Conservation (phyloP, 2,329 filamentous ascomycete species). For the Pseudopithomyces chartarum region DNA sequence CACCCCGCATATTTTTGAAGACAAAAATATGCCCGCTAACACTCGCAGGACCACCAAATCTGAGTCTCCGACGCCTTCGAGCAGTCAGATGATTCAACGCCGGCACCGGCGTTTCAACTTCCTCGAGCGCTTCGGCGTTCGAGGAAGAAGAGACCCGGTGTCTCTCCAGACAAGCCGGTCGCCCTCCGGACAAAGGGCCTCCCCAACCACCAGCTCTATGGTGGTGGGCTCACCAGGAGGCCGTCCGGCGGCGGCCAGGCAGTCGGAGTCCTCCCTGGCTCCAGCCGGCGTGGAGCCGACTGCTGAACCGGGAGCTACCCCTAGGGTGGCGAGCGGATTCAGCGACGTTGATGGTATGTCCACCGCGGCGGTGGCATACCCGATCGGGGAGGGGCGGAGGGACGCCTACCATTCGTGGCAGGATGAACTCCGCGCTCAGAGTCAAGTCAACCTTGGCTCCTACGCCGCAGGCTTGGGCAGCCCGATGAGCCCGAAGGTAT, state of each 20-base stretch:
- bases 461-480: neutral
- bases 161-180: neutral
- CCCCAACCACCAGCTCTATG: neutral
- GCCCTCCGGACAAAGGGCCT: neutral
- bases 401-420: neutral
- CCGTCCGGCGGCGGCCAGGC: neutral
- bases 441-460: neutral
- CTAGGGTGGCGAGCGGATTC: neutral
- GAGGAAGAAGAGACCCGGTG: conserved; percentile 33
- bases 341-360: neutral
- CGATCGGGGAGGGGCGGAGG: too few species aligned
- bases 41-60: too few species aligned
- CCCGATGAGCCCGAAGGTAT: neutral
- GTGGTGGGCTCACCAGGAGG: neutral
- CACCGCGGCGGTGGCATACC: neutral
- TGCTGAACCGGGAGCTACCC: neutral
- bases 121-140: too few species aligned
- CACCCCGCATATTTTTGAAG: too few species aligned
- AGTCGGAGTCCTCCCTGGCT: neutral
- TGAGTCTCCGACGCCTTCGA: too few species aligned
- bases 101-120: too few species aligned
- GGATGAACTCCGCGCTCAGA: neutral
- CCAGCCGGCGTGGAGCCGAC: neutral
- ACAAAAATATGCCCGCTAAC: too few species aligned
- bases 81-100: too few species aligned